phyloP scores from a whole-genome alignment of 176 grass and related monocot species.

The Eremochloa ophiuroides region DNA sequence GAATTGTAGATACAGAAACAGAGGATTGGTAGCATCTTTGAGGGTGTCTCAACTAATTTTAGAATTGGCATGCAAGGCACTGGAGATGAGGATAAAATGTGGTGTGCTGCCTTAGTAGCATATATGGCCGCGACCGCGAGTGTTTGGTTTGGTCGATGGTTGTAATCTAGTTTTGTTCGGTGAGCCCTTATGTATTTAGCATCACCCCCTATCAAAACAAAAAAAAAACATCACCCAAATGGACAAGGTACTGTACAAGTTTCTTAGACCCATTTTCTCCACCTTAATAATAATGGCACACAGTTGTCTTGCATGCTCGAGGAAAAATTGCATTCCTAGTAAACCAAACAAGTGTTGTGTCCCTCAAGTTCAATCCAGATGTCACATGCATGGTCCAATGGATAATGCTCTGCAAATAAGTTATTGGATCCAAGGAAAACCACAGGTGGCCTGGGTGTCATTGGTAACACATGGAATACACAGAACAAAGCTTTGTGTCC shows the following conservation, averaged over 20 bases:
- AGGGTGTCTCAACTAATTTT: neutral
- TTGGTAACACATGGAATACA: neutral
- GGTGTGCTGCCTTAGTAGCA: neutral
- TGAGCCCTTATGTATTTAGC: neutral
- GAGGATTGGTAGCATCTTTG: neutral
- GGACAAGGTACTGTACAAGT: neutral
- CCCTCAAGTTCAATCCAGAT: too few relatives aligned
- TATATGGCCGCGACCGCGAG: neutral
- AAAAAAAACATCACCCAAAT: neutral
- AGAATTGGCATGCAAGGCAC: neutral
- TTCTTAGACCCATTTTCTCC: neutral
- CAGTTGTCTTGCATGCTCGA: too few relatives aligned
- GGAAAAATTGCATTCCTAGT: too few relatives aligned
- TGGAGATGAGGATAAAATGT: neutral
- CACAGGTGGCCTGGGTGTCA: neutral
- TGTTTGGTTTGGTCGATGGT: neutral
- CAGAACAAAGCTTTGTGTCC: neutral
- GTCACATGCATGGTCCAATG: too few relatives aligned
- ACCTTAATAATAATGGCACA: neutral
- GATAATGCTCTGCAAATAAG: too few relatives aligned
- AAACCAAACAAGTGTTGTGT: too few relatives aligned
- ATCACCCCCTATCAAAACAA: too few relatives aligned
- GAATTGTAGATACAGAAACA: neutral
- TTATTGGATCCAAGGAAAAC: too few relatives aligned
- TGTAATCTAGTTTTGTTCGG: neutral